Conservation (phyloP, 495 filamentous ascomycete species). For the Hypomontagnella monticulosa region DNA sequence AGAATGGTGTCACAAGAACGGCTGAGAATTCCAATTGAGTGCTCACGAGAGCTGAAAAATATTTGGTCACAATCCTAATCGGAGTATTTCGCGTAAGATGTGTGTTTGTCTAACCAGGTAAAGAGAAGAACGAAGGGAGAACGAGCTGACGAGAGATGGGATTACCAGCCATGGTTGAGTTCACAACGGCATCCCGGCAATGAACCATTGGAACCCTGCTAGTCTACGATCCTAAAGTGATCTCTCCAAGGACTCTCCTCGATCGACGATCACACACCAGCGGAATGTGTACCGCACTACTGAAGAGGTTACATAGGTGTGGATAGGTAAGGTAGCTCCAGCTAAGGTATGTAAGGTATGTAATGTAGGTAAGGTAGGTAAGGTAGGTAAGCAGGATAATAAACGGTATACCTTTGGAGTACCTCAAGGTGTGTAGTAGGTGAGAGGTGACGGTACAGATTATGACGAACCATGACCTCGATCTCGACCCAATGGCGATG, state of each 20-base stretch:
- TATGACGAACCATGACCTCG: slow-evolving; percentile 23
- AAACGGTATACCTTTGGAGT: background rate
- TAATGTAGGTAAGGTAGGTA: background rate
- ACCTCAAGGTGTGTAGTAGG: slow-evolving; percentile 14
- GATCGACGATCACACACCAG: slow-evolving; percentile 36
- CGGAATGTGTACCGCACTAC: slow-evolving; percentile 29
- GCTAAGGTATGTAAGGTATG: no score
- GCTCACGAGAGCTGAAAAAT: slow-evolving; percentile 26
- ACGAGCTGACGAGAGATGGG: slow-evolving; percentile 39
- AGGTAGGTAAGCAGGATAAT: slow-evolving; percentile 7
- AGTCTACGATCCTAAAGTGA: slow-evolving; percentile 37
- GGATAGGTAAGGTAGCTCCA: slow-evolving; percentile 13
- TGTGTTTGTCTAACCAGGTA: slow-evolving; percentile 28
- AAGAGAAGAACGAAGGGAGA: slow-evolving; percentile 13
- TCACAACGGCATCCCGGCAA: slow-evolving; percentile 29
- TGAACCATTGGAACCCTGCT: slow-evolving; percentile 37
- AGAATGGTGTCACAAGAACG: slow-evolving; percentile 26
- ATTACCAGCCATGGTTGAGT: slow-evolving; percentile 27
- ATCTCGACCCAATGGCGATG: slow-evolving; percentile 16
- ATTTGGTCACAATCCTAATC: slow-evolving; percentile 28
- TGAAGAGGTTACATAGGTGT: slow-evolving; percentile 26
- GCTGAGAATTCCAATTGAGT: background rate
- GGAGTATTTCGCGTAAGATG: slow-evolving; percentile 30
- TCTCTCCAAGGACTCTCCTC: slow-evolving; percentile 40
- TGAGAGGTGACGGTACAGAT: slow-evolving; percentile 15